Evolutionary conservation across 176 grass and related monocot species (phyloP).

Genomic region (barley (Hordeum vulgare)): DNA sequence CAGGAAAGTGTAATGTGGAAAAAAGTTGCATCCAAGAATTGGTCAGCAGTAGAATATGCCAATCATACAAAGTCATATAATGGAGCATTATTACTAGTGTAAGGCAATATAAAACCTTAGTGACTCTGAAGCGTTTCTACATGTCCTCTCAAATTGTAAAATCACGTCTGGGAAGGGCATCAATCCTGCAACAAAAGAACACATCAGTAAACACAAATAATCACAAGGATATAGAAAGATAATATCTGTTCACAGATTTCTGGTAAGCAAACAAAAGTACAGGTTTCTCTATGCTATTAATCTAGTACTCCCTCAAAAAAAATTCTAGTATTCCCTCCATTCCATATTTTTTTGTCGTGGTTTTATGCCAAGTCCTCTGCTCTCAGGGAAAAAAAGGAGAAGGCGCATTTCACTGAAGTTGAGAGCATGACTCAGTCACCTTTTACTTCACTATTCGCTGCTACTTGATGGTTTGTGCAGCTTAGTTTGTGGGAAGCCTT

Average conservation of each 20-base stretch:
- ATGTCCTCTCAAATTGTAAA: slow-evolving; percentile 85
- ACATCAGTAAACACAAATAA: slow-evolving; percentile 4
- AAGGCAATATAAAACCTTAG: slow-evolving; percentile 55
- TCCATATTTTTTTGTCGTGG: no score
- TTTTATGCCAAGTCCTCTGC: neutral
- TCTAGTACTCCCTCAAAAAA: slow-evolving; percentile 5
- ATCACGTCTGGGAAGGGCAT: slow-evolving; percentile 75
- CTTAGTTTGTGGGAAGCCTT: neutral
- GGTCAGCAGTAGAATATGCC: slow-evolving; percentile 11
- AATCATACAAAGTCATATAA: neutral
- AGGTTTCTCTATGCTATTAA: neutral
- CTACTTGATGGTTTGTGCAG: neutral
- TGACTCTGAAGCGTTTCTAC: slow-evolving; percentile 62
- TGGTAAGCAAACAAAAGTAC: neutral
- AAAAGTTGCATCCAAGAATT: slow-evolving; percentile 7
- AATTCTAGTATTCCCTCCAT: neutral
- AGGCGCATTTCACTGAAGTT: neutral
- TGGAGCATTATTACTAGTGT: neutral
- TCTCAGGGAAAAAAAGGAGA: neutral
- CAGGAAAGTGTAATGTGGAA: neutral
- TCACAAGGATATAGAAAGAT: slow-evolving; percentile 1
- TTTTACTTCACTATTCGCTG: neutral
- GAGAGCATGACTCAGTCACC: neutral
- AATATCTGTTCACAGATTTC: neutral
- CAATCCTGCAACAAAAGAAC: slow-evolving; percentile 46